phyloP scores from a whole-genome alignment of 805 yeast genomes.

The Metschnikowia reukaufii region DNA sequence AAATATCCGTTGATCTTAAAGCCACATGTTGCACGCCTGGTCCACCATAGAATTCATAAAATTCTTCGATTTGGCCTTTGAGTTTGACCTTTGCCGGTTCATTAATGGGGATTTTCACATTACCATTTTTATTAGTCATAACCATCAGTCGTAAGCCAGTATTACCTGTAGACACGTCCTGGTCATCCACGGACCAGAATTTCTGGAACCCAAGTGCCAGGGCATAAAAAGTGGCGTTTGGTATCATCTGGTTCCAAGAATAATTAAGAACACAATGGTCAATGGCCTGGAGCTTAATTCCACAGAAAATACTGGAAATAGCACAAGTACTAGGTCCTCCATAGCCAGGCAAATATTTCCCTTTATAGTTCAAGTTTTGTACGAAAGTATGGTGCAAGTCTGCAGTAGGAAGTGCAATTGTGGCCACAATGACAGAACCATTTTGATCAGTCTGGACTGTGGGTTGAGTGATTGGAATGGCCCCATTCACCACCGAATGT shows the following conservation, averaged over 20 bases:
- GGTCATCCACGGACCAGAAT: slow-evolving; percentile 85
- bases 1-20: slow-evolving; percentile 58
- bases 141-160: slow-evolving; percentile 74
- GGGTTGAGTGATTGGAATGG: slow-evolving; percentile 34
- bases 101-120: slow-evolving; percentile 77
- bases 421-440: slow-evolving; percentile 57
- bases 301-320: slow-evolving; percentile 24
- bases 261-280: slow-evolving; percentile 86
- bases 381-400: slow-evolving; percentile 72
- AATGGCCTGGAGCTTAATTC: slow-evolving; percentile 43
- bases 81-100: slow-evolving; percentile 73
- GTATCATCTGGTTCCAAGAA: slow-evolving; percentile 64
- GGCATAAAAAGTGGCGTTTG: slow-evolving; percentile 59
- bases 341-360: slow-evolving; percentile 55
- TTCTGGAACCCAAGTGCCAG: slow-evolving; percentile 68
- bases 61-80: slow-evolving; percentile 81
- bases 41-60: slow-evolving; percentile 69
- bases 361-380: slow-evolving; percentile 43
- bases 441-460: slow-evolving; percentile 36
- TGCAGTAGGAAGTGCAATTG: slow-evolving; percentile 42
- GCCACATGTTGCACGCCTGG: slow-evolving; percentile 89
- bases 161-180: slow-evolving; percentile 64
- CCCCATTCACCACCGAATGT: slow-evolving; percentile 56
- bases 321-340: slow-evolving; percentile 7
- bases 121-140: slow-evolving; percentile 67